Base-by-base conservation (phyloP, 768 basidiomycete genomes). In the Tylopilus sp. region DNA sequence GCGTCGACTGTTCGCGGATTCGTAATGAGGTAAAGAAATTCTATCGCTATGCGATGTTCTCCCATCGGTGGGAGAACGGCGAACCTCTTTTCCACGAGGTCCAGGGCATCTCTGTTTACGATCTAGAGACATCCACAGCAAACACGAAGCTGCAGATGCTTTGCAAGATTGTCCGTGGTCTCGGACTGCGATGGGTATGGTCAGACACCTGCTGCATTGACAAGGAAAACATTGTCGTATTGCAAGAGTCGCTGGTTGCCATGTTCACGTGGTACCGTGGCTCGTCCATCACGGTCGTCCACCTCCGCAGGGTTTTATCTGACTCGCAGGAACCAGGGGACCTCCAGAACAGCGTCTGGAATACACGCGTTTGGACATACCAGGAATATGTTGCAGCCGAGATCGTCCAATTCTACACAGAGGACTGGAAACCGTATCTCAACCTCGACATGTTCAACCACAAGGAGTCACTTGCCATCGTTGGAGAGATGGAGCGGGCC, bases 181-280 rank as follows among this genome's bases (percentile, higher is more conserved):
- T 43, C 8, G 14, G 34, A 16, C 44, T 49, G 10, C 41, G 16
- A 3, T 53, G 52, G 52, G 46, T 29, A 6, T 54, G 47, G 53
- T 19, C 8, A 2, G 34, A 54, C 19, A 49, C 33, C 48, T 52
- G 17, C 19, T 62, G 22, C 34, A 30, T 42, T 6, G 41, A 42
- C 41, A 42, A 17, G 24, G 16, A 24, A 26, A 16, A 7, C 16
- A 21, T 2, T 9, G 28, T 7, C 26, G 36, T 29, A 36, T 13
- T 17, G 17, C 37, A n/a, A 13, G 52, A 59, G 29, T 62, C 62
- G 1, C 30, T 59, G 3, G 17, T 34, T 2, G 52, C 61, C 1
- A 62, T 57, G 62, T 55, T 55, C 37, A 21, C n/a, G 6, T 62
- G 58, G 62, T 60, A 62, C 21, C 41, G 25, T 26, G 25, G 25